A percentile compares a stretch with the other conserved stretches of the same genome.
These are phyloP conservation scores for Zelopaecilomyces penicillatus DNA, from an alignment of 2,329 filamentous ascomycete species.

Conservation along the genomic window DNA sequence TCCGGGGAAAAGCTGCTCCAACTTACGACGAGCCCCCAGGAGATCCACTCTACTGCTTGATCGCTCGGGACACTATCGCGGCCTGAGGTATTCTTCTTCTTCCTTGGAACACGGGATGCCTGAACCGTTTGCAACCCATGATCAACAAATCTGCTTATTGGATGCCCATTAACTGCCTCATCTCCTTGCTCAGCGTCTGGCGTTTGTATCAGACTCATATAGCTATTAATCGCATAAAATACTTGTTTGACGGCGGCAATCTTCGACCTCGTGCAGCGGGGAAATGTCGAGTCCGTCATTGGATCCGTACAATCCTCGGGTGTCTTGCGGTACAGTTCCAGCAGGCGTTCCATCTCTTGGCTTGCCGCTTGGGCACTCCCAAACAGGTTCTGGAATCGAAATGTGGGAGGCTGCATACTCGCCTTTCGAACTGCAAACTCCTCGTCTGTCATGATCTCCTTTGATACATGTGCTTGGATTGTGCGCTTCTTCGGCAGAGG, in stretches of 20 bases:
- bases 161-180: background rate
- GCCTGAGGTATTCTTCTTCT: conserved; percentile 11
- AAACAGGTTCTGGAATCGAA: conserved; percentile 6
- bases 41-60: conserved; percentile 15
- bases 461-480: conserved; percentile 7
- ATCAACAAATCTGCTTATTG: background rate
- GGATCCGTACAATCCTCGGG: conserved; percentile 11
- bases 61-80: conserved; percentile 10
- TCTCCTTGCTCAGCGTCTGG: conserved; percentile 9
- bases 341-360: conserved; percentile 3
- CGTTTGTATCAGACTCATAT: conserved; percentile 16
- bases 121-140: conserved; percentile 10
- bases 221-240: conserved; percentile 18
- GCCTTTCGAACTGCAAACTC: conserved; percentile 7
- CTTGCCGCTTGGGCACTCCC: conserved; percentile 2
- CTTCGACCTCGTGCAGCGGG: conserved; percentile 6
- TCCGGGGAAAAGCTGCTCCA: background rate
- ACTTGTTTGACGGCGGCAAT: conserved; percentile 9
- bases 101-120: background rate
- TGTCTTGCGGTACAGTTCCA: conserved; percentile 11
- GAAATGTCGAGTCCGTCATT: conserved; percentile 10
- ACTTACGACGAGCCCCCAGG: conserved; percentile 17
- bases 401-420: conserved; percentile 5
- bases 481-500: conserved; percentile 3
- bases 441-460: conserved; percentile 7